These are phyloP conservation scores for Helichrysum umbraculigerum DNA, from an alignment of 129 eudicot genomes.

Conservation along the genomic window DNA sequence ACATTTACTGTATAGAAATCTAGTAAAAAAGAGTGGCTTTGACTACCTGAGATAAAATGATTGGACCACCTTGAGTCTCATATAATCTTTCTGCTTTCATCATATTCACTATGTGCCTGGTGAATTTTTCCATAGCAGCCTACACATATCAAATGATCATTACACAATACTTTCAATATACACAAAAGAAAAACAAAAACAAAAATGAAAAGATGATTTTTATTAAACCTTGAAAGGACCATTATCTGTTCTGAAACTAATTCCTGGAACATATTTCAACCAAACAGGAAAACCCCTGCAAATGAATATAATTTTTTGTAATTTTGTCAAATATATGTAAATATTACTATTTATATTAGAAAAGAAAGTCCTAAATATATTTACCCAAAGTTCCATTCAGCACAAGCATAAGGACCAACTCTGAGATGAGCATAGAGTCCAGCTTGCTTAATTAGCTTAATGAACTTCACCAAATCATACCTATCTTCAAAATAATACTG, in stretches of 20 bases:
- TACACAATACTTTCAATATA: not conserved
- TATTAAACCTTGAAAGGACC: constrained; percentile 51
- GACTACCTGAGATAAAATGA: constrained; percentile 91
- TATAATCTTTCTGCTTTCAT: constrained; percentile 86
- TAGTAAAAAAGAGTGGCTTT: constrained; percentile 16
- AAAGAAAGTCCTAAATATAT: not conserved
- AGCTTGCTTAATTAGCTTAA: constrained; percentile 90
- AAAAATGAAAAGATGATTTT: not conserved
- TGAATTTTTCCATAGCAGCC: constrained; percentile 97
- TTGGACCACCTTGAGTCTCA: constrained; percentile 97
- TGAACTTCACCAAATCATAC: constrained; percentile 92
- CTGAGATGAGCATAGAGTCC: constrained; percentile 96
- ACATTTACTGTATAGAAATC: not conserved
- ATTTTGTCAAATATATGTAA: not conserved
- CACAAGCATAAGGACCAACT: constrained; percentile 99
- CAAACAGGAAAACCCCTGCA: constrained; percentile 60
- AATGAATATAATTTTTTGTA: constrained; percentile 7
- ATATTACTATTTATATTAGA: not conserved
- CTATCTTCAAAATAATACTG: constrained; percentile 93
- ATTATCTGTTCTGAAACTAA: constrained; percentile 62
- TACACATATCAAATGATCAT: constrained; percentile 24
- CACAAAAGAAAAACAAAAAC: not conserved
- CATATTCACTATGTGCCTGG: constrained; percentile 92
- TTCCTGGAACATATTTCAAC: constrained; percentile 59
- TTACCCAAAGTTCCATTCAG: constrained; percentile 99